Evolutionary conservation across 1,139 yeast genomes (phyloP).

Genomic region (Suhomyces bokatorum): DNA sequence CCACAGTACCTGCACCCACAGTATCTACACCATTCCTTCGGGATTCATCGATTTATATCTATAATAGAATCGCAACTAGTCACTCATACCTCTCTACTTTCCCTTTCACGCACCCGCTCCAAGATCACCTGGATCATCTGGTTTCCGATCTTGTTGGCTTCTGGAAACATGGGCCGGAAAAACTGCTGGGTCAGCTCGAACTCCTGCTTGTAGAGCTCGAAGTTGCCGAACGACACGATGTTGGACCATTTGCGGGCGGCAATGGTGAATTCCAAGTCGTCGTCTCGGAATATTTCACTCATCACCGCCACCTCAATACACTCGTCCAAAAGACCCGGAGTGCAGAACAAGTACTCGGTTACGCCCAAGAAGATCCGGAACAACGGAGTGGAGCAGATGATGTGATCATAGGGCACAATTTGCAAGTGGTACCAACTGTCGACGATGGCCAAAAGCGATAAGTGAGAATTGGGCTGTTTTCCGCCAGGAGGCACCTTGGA

Average conservation of each 20-base stretch:
- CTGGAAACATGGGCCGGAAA: slow-evolving; percentile 83
- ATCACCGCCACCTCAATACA: slow-evolving; percentile 71
- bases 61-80: slow-evolving; percentile 6
- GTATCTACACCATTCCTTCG: not conserved
- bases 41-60: slow-evolving; percentile 1
- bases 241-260: slow-evolving; percentile 87
- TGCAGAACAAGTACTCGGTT: slow-evolving; percentile 84
- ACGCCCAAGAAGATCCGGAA: slow-evolving; percentile 93
- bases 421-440: slow-evolving; percentile 89
- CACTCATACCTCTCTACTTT: slow-evolving; percentile 14
- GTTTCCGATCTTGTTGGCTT: slow-evolving; percentile 89
- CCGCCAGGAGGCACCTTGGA: slow-evolving; percentile 70
- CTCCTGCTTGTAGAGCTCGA: slow-evolving; percentile 64
- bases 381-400: slow-evolving; percentile 90
- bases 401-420: slow-evolving; percentile 92
- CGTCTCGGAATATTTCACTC: slow-evolving; percentile 73
- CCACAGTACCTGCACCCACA: too few species aligned
- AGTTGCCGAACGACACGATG: slow-evolving; percentile 75
- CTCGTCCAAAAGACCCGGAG: slow-evolving; percentile 76
- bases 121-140: slow-evolving; percentile 91
- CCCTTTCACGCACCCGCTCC: slow-evolving; percentile 48
- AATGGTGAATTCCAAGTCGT: slow-evolving; percentile 81
- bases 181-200: slow-evolving; percentile 80
- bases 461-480: slow-evolving; percentile 80
- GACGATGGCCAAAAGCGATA: slow-evolving; percentile 83